Base-by-base conservation (phyloP, 805 yeast species). In the Saitoella complicata region DNA sequence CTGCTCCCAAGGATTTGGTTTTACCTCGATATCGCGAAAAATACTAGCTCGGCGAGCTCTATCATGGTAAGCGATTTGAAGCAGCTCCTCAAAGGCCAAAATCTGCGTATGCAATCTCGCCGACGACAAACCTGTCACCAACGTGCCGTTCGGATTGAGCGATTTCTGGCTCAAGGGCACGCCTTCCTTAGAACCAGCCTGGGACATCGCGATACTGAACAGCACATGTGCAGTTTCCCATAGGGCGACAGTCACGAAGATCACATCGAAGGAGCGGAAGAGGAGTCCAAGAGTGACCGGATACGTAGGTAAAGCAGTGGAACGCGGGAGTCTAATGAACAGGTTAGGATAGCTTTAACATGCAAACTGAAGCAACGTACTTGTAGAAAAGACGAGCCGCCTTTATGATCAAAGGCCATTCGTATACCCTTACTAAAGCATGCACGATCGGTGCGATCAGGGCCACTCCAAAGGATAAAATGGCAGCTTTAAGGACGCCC, bases 11-110 rank as follows among this genome's bases (percentile, higher is more conserved):
- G 55, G 43, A 21, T 57, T 44, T 7, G 48, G 53, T 5, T 51
- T 54, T n/a, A 58, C 53, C 30, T 58, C 61, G 5, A 57, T 53
- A 39, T 66, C 68, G n/a, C 46, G 47, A 47, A 49, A 66, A 5
- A 66, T 61, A n/a, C 51, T 21, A 29, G 45, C 47, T 21, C 70
- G 51, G n/a, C 70, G 55, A 8, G 45, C 49, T 9, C 51, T 47
- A 38, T 55, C 51, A 32, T 49, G 49, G 34, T 50, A 48, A 5
- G 65, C 55, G 37, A 66, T 58, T 29, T 46, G 45, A 10, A 49
- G 43, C 7, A 67, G 54, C 45, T 66, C 70, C 40, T 60, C 56
- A 55, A 63, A 66, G 0, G 71, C 70, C 12, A 55, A 49, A 6
- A 60, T 47, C 39, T 56, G 51, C 5, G 40, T 37, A n/a, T 32